phyloP scores from a whole-genome alignment of 2,329 filamentous ascomycete species.

The Pseudogymnoascus sp. region DNA sequence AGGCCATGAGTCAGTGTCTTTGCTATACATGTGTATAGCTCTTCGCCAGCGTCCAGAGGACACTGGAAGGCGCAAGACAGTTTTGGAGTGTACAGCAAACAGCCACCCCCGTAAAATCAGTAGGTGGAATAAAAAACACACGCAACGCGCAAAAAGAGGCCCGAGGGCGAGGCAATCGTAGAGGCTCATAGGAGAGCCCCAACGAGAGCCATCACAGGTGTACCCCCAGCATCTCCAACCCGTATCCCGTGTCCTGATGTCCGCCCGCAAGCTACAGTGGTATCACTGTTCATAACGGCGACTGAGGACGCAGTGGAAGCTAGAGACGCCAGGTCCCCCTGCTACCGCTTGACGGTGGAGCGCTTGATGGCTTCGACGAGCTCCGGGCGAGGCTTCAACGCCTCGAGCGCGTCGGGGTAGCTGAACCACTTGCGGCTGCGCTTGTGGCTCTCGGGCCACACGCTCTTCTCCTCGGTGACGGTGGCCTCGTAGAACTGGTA shows the following conservation, averaged over 20 bases:
- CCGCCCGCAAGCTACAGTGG: neutral
- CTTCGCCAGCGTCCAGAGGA: neutral
- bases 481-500: constrained; percentile 82
- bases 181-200: neutral
- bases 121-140: neutral
- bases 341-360: constrained; percentile 41
- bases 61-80: neutral
- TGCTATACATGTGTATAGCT: neutral
- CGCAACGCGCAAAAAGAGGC: neutral
- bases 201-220: constrained; percentile 15
- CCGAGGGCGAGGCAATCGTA: neutral
- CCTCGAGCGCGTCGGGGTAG: constrained; percentile 71
- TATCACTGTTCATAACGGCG: neutral
- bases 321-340: constrained; percentile 30
- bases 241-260: neutral
- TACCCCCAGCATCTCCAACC: neutral
- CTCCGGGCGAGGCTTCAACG: constrained; percentile 72
- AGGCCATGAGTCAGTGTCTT: neutral
- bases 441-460: constrained; percentile 95
- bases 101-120: neutral
- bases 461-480: constrained; percentile 74
- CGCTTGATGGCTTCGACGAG: constrained; percentile 75
- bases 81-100: neutral
- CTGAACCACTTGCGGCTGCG: constrained; percentile 84
- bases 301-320: constrained; percentile 12